Evolutionary conservation across 2,329 filamentous ascomycete genomes (phyloP), one percentile per base, ranked within the genome.

Genomic region (Nothomitra cinnamomea): DNA sequence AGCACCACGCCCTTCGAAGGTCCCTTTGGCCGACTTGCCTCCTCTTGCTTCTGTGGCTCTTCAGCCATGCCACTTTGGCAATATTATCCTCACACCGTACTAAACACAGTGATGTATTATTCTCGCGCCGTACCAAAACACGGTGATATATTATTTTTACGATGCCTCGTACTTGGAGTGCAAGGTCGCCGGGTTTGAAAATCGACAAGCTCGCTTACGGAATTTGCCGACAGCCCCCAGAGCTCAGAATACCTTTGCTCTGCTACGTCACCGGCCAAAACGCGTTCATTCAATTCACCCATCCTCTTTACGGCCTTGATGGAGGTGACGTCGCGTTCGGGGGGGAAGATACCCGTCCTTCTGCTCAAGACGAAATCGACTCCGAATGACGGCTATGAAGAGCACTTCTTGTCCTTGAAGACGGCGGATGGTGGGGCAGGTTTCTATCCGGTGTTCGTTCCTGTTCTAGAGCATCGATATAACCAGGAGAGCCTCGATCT

Each of bases 281-380:
- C n/a, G n/a, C n/a, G n/a, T n/a, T n/a, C n/a, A n/a, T n/a, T n/a
- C n/a, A n/a, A n/a, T n/a, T n/a, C n/a, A n/a, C n/a, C n/a, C n/a
- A n/a, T n/a, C n/a, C n/a, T n/a, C n/a, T n/a, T 32, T 32, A 4
- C 5, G 10, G 28, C 28, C 28, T 32, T 32, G 10, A 32, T 32
- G 28, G 28, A 32, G 10, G 28, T 10, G 28, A 10, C 28, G 4
- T 10, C 28, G 4, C 4, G 10, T 10, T 32, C 10, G 28, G 28
- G 10, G 28, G 28, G 19, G 22, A 38, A 38, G 10, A 32, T 42
- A 24, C 82, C 84, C 1, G 67, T 92, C 21, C 70, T 90, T 21
- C 72, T 92, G 1, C 75, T 92, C 53, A 92, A 92, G 67, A 90
- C 86, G 2, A 82, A 76, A 61, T 90, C 85, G 0, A 72, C 69